These are phyloP conservation scores for Yarrowia deformans DNA, from an alignment of 805 yeast genomes.

Conservation along the genomic window DNA sequence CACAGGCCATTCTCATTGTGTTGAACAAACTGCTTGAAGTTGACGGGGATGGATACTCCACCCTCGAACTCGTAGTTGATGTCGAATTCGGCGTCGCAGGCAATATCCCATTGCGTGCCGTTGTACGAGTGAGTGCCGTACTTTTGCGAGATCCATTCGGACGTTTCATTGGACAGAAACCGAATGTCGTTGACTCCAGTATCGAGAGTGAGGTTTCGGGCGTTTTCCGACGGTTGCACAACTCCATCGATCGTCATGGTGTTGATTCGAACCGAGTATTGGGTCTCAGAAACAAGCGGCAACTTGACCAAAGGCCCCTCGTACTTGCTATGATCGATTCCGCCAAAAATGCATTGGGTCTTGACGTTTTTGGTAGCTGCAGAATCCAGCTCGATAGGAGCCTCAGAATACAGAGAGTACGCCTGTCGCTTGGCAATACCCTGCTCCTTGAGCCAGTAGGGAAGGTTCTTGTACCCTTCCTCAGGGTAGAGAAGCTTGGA, in stretches of 20 bases:
- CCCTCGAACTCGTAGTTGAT: slow-evolving; percentile 36
- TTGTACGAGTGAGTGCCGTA: slow-evolving; percentile 32
- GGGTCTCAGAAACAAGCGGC: slow-evolving; percentile 22
- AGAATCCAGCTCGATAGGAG: slow-evolving; percentile 30
- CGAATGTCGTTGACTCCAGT: slow-evolving; percentile 33
- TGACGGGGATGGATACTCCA: slow-evolving; percentile 26
- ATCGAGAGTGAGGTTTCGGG: slow-evolving; percentile 28
- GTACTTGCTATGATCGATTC: slow-evolving; percentile 24
- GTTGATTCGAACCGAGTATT: slow-evolving; percentile 31
- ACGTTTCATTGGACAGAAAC: slow-evolving; percentile 27
- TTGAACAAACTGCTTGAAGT: slow-evolving; percentile 41
- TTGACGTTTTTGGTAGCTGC: slow-evolving; percentile 17
- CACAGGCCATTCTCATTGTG: slow-evolving; percentile 28
- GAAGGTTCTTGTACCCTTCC: slow-evolving; percentile 35
- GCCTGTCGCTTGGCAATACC: slow-evolving; percentile 24
- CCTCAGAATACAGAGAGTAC: slow-evolving; percentile 20
- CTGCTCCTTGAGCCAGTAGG: slow-evolving; percentile 25
- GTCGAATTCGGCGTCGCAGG: slow-evolving; percentile 33
- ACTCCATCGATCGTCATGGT: slow-evolving; percentile 29
- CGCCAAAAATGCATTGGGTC: slow-evolving; percentile 22
- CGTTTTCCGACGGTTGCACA: slow-evolving; percentile 20
- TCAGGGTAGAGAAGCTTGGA: slow-evolving; percentile 21
- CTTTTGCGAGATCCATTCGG: slow-evolving; percentile 29
- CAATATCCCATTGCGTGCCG: slow-evolving; percentile 32
- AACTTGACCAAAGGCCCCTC: slow-evolving; percentile 26